phyloP scores from a whole-genome alignment of 108 stramenopile genomes.

The Bacterosira constricta region DNA sequence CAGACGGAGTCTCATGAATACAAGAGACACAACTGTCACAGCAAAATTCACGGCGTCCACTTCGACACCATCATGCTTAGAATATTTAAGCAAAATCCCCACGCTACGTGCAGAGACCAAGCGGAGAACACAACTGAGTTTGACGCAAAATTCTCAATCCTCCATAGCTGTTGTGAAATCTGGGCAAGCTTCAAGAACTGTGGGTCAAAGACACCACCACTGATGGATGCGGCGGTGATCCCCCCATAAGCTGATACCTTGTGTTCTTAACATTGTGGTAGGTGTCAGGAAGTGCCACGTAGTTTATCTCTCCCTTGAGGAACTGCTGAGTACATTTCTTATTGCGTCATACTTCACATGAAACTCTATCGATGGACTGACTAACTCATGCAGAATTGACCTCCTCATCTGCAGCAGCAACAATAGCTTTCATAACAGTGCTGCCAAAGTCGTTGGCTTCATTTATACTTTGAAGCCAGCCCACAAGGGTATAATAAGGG shows the following conservation, averaged over 20 bases:
- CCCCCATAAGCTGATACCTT: constrained; percentile 20
- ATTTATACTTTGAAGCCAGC: not conserved
- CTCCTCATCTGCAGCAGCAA: not conserved
- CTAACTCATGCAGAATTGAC: not conserved
- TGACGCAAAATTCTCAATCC: constrained; percentile 27
- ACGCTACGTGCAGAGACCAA: too few relatives aligned
- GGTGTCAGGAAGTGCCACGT: constrained; percentile 15
- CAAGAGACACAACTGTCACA: constrained; percentile 14
- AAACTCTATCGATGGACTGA: constrained; percentile 3
- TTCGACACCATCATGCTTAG: too few relatives aligned
- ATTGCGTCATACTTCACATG: not conserved
- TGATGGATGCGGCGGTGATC: constrained; percentile 18
- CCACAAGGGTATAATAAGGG: not conserved
- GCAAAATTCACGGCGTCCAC: not conserved
- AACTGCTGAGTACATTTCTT: too few relatives aligned
- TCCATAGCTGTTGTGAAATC: not conserved
- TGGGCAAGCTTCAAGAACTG: not conserved
- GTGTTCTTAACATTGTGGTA: constrained; percentile 26
- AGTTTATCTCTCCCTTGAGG: too few relatives aligned
- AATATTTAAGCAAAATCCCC: too few relatives aligned
- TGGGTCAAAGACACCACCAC: constrained; percentile 6
- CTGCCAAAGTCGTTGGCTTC: not conserved
- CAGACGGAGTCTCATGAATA: constrained; percentile 5
- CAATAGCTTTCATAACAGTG: not conserved
- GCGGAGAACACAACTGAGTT: too few relatives aligned